Evolutionary conservation across 345 rosid genomes (phyloP).

Genomic region (Dovyalis caffra): DNA sequence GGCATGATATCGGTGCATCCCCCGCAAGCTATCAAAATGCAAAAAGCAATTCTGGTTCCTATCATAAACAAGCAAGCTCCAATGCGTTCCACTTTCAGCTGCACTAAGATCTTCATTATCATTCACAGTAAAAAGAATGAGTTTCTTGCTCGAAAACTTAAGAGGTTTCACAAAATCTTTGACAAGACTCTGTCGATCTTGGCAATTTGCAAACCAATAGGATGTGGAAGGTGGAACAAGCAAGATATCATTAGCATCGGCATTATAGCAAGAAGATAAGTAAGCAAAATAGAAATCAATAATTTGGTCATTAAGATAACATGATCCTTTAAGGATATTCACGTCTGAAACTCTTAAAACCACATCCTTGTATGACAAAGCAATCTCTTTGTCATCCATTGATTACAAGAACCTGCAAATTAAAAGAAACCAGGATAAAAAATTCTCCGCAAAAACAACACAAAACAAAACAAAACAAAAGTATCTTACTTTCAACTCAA

Average conservation of each 20-base stretch:
- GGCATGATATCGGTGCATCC: slow-evolving; percentile 41
- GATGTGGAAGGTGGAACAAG: slow-evolving; percentile 75
- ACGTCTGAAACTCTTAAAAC: slow-evolving; percentile 79
- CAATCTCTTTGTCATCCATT: too few relatives aligned
- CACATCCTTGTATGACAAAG: slow-evolving; percentile 49
- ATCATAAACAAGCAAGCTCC: slow-evolving; percentile 75
- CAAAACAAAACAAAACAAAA: too few relatives aligned
- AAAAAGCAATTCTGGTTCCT: slow-evolving; percentile 52
- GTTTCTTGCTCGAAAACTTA: slow-evolving; percentile 37
- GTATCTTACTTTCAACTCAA: too few relatives aligned
- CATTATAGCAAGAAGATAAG: slow-evolving; percentile 49
- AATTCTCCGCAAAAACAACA: too few relatives aligned
- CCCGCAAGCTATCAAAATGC: slow-evolving; percentile 70
- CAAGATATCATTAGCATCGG: slow-evolving; percentile 38
- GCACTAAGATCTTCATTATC: slow-evolving; percentile 54
- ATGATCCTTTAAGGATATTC: slow-evolving; percentile 55
- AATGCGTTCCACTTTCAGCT: slow-evolving; percentile 82
- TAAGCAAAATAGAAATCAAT: slow-evolving; percentile 81
- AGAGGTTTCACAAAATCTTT: slow-evolving; percentile 64
- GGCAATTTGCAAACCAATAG: slow-evolving; percentile 79
- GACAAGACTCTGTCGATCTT: slow-evolving; percentile 40
- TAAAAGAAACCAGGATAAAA: too few relatives aligned
- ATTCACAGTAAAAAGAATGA: slow-evolving; percentile 72
- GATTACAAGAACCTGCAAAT: too few relatives aligned
- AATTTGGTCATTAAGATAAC: slow-evolving; percentile 64